Percentiles rank a stretch among this genome's conserved stretches.
These are phyloP conservation scores for Psilocybe subaeruginosa DNA, from an alignment of 768 basidiomycete genomes.

Conservation along the genomic window DNA sequence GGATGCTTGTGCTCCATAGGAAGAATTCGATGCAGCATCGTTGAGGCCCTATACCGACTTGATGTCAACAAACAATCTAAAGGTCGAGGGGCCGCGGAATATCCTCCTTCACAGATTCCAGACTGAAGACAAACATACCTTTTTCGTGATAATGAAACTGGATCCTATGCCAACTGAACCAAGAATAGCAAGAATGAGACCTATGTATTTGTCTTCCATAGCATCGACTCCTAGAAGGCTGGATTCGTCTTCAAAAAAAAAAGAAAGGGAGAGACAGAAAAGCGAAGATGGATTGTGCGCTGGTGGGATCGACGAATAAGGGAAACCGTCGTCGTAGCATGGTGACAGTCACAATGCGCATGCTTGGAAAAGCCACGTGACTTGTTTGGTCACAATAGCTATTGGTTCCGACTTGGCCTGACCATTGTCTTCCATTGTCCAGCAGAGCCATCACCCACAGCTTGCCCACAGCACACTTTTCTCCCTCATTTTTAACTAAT, in stretches of 20 bases:
- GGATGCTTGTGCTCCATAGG: slow-evolving; percentile 61
- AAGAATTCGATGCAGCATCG: slow-evolving; percentile 66
- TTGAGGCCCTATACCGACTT: slow-evolving; percentile 72
- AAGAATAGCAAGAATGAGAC: slow-evolving; percentile 84
- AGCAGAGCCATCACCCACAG: too few species aligned
- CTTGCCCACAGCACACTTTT: too few species aligned
- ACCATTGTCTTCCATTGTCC: too few species aligned
- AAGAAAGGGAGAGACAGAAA: background rate
- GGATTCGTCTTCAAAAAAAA: background rate
- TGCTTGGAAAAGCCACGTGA: too few species aligned
- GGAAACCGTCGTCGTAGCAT: too few species aligned
- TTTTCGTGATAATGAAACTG: slow-evolving; percentile 99
- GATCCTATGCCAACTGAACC: slow-evolving; percentile 89
- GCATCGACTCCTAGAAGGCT: background rate
- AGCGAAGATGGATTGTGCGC: background rate
- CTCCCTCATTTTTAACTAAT: too few species aligned
- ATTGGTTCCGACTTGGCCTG: too few species aligned
- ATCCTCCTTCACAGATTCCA: background rate
- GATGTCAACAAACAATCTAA: background rate
- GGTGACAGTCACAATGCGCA: too few species aligned
- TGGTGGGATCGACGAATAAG: background rate
- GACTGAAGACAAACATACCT: slow-evolving; percentile 51
- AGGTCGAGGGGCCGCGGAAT: background rate
- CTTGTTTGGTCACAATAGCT: too few species aligned
- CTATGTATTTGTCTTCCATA: slow-evolving; percentile 92